Conservation (phyloP, 208 protist genomes). For the Phytomonas sp. region DNA sequence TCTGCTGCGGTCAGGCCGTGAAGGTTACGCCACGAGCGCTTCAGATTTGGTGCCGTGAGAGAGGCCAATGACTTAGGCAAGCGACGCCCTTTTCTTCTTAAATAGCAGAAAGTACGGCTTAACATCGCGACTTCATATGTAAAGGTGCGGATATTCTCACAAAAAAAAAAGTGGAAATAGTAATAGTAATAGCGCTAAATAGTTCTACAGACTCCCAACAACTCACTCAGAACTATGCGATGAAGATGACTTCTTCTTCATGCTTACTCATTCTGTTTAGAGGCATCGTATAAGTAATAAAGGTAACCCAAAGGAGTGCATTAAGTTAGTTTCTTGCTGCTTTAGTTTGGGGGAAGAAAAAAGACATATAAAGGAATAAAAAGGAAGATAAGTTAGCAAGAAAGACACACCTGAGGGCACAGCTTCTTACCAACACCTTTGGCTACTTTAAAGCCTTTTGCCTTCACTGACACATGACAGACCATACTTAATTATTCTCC, state of each 20-base stretch:
- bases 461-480: not conserved
- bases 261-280: no score
- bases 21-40: slow-evolving; percentile 30
- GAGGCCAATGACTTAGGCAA: not conserved
- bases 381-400: not conserved
- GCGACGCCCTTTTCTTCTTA: not conserved
- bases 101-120: slow-evolving; percentile 2
- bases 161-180: no score
- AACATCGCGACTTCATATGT: no score
- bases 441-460: not conserved
- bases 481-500: not conserved
- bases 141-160: no score
- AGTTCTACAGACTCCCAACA: no score
- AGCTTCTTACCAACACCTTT: not conserved
- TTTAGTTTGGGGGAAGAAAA: not conserved
- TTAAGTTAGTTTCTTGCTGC: no score
- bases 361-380: not conserved
- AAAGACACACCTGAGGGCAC: not conserved
- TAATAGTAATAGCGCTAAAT: no score
- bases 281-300: not conserved
- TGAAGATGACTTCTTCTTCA: no score
- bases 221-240: no score
- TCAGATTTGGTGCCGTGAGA: slow-evolving; percentile 19
- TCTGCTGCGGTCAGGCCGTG: slow-evolving; percentile 22
- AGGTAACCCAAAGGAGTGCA: slow-evolving; percentile 6